Conservation (phyloP, 1,284 basidiomycete genomes). For the Irpex lacteus region DNA sequence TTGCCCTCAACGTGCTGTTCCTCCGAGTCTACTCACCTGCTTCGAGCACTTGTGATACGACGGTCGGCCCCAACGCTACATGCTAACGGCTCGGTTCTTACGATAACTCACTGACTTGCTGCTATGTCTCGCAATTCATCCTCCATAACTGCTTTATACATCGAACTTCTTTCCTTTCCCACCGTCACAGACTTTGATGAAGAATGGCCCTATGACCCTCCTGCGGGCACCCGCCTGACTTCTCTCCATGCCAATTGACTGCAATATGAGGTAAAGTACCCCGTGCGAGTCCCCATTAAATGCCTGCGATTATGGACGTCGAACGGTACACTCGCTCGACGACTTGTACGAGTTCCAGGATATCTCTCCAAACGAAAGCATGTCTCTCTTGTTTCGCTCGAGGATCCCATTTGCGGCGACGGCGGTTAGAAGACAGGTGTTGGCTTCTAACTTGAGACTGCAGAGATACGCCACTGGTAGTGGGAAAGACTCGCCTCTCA, state of each 20-base stretch:
- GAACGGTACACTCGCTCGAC: neutral
- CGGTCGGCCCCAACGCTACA: too few species aligned
- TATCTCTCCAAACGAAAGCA: neutral
- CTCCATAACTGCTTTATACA: too few species aligned
- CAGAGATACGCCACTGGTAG: constrained; percentile 7
- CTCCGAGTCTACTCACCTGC: too few species aligned
- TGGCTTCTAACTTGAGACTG: neutral
- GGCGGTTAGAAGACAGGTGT: neutral
- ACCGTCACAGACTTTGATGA: neutral
- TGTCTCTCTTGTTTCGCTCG: constrained; percentile 2
- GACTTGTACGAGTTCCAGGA: neutral
- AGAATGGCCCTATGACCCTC: neutral
- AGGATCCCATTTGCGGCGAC: neutral
- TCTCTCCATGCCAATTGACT: neutral
- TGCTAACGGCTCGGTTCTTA: too few species aligned
- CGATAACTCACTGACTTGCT: too few species aligned
- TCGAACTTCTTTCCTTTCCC: neutral
- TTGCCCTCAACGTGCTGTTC: too few species aligned
- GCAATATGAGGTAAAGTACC: neutral
- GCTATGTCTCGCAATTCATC: too few species aligned
- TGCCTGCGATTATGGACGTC: neutral
- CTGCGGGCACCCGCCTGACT: neutral
- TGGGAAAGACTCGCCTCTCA: constrained; percentile 14
- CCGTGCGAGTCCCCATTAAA: neutral
- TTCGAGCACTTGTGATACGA: too few species aligned